Evolutionary conservation across 768 basidiomycete species (phyloP).

Genomic region (Phanerodontia chrysosporium): DNA sequence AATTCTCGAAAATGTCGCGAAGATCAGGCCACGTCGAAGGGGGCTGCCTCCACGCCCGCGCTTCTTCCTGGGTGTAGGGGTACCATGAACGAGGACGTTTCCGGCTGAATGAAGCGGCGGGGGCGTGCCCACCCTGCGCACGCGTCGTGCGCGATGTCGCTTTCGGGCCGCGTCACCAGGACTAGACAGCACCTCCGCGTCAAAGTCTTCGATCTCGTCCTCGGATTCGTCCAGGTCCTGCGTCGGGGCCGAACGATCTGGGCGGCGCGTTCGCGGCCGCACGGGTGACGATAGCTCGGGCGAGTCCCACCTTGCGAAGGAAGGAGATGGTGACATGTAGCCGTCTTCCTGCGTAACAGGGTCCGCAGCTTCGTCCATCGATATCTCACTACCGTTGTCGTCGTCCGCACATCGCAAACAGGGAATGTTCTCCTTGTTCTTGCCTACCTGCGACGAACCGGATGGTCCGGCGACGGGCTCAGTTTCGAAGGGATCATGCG

Average conservation of each 20-base stretch:
- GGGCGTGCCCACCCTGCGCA: neutral
- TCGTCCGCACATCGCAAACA: conserved; percentile 25
- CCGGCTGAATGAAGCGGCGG: conserved; percentile 2
- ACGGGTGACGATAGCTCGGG: conserved; percentile 65
- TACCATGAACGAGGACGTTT: conserved; percentile 25
- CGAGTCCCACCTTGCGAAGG: conserved; percentile 44
- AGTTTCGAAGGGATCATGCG: conserved; percentile 7
- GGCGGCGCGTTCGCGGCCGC: conserved; percentile 20
- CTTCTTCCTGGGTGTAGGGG: conserved; percentile 16
- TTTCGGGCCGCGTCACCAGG: conserved; percentile 25
- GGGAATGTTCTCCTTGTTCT: conserved; percentile 43
- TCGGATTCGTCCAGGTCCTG: conserved; percentile 2
- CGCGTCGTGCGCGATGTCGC: conserved; percentile 4
- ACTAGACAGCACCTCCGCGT: conserved; percentile 50
- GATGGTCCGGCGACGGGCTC: conserved; percentile 32
- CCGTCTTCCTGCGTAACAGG: conserved; percentile 73
- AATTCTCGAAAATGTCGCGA: conserved; percentile 39
- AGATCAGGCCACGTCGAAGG: conserved; percentile 35
- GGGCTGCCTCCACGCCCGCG: conserved; percentile 4
- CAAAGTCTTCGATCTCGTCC: conserved; percentile 39
- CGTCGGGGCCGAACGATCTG: conserved; percentile 6
- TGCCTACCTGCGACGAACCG: conserved; percentile 15
- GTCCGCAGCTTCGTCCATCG: conserved; percentile 35
- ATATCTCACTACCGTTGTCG: conserved; percentile 34
- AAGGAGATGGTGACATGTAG: conserved; percentile 70